Conservation (phyloP, 495 filamentous ascomycete genomes). For the Elaphomyces granulatus region DNA sequence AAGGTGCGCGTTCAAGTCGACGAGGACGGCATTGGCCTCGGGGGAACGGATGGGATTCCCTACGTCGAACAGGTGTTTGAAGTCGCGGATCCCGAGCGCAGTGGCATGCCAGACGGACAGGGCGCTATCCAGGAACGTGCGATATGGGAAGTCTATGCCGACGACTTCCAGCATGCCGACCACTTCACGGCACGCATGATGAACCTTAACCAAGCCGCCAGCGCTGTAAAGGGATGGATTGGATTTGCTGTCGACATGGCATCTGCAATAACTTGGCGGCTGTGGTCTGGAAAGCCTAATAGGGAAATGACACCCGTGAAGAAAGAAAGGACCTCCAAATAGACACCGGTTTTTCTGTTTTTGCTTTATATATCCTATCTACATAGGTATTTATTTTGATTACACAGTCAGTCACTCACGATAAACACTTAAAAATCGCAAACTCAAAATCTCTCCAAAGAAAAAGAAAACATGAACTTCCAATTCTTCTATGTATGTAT, state of each 20-base stretch:
- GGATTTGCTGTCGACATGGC: constrained; percentile 35
- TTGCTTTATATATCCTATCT: too few relatives aligned
- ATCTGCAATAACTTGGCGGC: too few relatives aligned
- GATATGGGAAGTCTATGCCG: constrained; percentile 42
- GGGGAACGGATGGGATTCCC: neutral
- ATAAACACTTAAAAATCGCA: too few relatives aligned
- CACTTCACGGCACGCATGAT: constrained; percentile 33
- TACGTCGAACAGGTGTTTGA: neutral
- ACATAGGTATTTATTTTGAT: too few relatives aligned
- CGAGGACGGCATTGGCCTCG: neutral
- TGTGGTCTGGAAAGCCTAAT: too few relatives aligned
- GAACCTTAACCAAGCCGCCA: constrained; percentile 31
- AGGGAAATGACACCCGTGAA: too few relatives aligned
- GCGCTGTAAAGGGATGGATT: constrained; percentile 31
- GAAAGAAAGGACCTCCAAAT: too few relatives aligned
- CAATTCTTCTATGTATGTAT: too few relatives aligned
- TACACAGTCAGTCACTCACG: too few relatives aligned
- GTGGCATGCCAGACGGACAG: constrained; percentile 2
- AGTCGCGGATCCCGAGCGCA: neutral
- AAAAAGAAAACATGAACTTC: too few relatives aligned
- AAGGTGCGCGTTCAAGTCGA: constrained; percentile 11
- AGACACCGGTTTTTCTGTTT: too few relatives aligned
- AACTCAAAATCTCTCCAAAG: too few relatives aligned
- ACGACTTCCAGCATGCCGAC: constrained; percentile 43
- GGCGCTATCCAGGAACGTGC: constrained; percentile 23